Base-by-base conservation (phyloP, 768 basidiomycete genomes). In the Ephemerocybe angulata region DNA sequence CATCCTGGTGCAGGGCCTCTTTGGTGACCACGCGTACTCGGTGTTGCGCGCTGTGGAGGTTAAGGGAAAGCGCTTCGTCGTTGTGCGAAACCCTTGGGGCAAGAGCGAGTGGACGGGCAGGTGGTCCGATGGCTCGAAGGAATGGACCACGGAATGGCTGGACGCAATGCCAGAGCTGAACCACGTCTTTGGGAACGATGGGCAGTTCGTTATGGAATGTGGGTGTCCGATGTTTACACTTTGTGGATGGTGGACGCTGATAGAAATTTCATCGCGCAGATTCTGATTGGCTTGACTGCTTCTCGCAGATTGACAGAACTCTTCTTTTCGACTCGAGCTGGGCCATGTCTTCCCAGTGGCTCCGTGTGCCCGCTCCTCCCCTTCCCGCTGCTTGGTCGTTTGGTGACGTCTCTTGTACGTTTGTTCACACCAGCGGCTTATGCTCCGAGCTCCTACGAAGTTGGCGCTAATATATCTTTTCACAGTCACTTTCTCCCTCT, bases 371-470 rank as follows among this genome's bases (percentile, higher is more conserved):
- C 4, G 61, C 65, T 7, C 69, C 72, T n/a, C 70, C 76, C 7
- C 67, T 77, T 28, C 72, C 76, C 11, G 69, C 75, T 33, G 79
- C 80, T 0, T 83, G 80, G 79, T 72, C 73, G 3, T 80, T 72
- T 48, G 81, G 81, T 15, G 81, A 84, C 55, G 71, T 84, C 8
- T 76, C 79, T 10, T 83, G 81, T 82, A 56, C 38, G 80, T 68
- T 28, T 5, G 8, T 48, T 28, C 29, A n/a, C n/a, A n/a, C n/a
- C n/a, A n/a, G n/a, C n/a, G n/a, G n/a, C n/a, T n/a, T n/a, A n/a
- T 25, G 17, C 37, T 43, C 48, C n/a, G 7, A 53, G 35, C 27
- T 19, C 52, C 27, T 37, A 10, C 4, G n/a, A n/a, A n/a, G n/a
- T n/a, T n/a, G n/a, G n/a, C n/a, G n/a, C n/a, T n/a, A n/a, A n/a